Evolutionary conservation across 2,329 filamentous ascomycete species (phyloP).

Genomic region (Talaromyces pinophilus): DNA sequence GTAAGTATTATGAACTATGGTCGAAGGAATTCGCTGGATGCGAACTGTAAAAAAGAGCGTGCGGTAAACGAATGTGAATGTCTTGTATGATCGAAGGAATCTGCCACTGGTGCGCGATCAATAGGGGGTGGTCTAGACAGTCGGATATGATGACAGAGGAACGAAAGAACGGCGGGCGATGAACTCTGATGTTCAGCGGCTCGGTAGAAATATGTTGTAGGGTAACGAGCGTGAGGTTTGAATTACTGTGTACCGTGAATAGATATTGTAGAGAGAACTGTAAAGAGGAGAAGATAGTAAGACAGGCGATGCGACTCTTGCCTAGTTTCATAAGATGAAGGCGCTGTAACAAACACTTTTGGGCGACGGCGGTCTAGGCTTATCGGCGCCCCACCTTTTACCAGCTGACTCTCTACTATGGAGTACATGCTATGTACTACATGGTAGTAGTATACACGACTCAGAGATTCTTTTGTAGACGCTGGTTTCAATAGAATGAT

Average conservation of each 20-base stretch:
- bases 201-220: neutral
- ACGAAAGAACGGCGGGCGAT: slow-evolving; percentile 3
- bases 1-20: neutral
- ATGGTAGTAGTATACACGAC: neutral
- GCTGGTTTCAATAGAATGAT: neutral
- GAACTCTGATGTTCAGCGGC: neutral
- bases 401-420: neutral
- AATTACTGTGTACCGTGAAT: neutral
- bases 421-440: neutral
- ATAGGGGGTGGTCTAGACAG: neutral
- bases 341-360: neutral
- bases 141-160: neutral
- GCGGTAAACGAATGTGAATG: neutral
- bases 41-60: neutral
- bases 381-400: slow-evolving; percentile 3
- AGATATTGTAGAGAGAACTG: neutral
- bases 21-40: neutral
- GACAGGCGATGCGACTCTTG: neutral
- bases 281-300: neutral
- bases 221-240: neutral
- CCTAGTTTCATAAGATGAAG: neutral
- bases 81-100: neutral
- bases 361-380: slow-evolving; percentile 12
- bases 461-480: neutral
- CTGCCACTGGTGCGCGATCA: neutral